Evolutionary conservation across 2,329 filamentous ascomycete genomes (phyloP).

Genomic region (Cladosporium phlei): DNA sequence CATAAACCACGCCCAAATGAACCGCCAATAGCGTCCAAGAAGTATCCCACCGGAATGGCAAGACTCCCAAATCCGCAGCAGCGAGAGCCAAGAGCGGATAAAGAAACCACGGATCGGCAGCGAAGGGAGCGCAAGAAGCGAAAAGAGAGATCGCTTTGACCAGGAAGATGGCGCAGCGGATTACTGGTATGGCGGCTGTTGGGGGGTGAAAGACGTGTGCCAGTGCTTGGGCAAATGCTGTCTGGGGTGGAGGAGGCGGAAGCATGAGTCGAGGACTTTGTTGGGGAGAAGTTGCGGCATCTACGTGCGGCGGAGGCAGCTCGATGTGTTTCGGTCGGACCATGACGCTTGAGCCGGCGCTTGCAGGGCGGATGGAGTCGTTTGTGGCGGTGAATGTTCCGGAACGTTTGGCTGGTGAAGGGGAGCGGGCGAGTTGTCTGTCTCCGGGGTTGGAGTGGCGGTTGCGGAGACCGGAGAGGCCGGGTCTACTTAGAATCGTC

Average conservation of each 20-base stretch:
- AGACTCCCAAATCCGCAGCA: constrained; percentile 53
- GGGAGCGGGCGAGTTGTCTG: constrained; percentile 11
- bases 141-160: constrained; percentile 63
- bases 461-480: constrained; percentile 14
- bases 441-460: constrained; percentile 17
- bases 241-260: constrained; percentile 27
- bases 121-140: constrained; percentile 67
- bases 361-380: neutral
- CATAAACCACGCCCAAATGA: constrained; percentile 40
- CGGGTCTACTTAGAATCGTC: constrained; percentile 18
- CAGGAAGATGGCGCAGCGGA: constrained; percentile 61
- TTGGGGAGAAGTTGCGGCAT: constrained; percentile 16
- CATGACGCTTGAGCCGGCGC: constrained; percentile 7
- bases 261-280: constrained; percentile 32
- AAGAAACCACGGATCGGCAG: constrained; percentile 58
- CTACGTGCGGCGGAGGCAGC: constrained; percentile 9
- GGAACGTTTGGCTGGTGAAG: constrained; percentile 15
- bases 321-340: constrained; percentile 19
- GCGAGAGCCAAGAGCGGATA: constrained; percentile 67
- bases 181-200: neutral
- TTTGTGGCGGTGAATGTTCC: neutral
- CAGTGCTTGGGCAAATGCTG: constrained; percentile 15
- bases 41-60: constrained; percentile 32
- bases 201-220: neutral
- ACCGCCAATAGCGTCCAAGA: constrained; percentile 41